Evolutionary conservation across 371 early-diverging fungal genomes (phyloP).

Genomic region (Phascolomyces articulosus): DNA sequence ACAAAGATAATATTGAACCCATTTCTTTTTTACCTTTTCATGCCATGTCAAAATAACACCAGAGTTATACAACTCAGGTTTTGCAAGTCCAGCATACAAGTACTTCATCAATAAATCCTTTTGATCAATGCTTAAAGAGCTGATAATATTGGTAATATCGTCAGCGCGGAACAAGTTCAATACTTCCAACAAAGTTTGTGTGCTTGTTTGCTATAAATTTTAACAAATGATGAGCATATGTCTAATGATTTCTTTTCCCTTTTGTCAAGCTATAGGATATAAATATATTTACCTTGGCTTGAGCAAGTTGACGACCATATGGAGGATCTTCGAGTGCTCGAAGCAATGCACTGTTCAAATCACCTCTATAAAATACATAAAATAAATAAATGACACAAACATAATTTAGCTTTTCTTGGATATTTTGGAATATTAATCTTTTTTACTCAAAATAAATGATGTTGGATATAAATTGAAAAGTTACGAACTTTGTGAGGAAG

Average conservation of each 20-base stretch:
- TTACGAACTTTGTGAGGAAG: constrained; percentile 39
- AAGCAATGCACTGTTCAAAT: constrained; percentile 65
- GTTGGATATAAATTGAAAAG: no score
- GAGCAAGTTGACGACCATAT: constrained; percentile 70
- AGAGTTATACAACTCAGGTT: constrained; percentile 85
- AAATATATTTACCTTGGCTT: constrained; percentile 67
- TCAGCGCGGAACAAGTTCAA: constrained; percentile 68
- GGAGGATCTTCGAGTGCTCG: constrained; percentile 84
- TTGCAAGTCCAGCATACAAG: constrained; percentile 87
- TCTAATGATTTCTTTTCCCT: no score
- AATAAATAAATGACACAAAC: not conserved
- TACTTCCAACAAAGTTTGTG: constrained; percentile 81
- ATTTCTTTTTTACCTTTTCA: no score
- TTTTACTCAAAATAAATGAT: constrained; percentile 2
- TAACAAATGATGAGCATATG: no score
- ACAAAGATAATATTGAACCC: constrained; percentile 3
- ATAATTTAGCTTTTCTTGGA: not conserved
- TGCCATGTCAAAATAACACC: constrained; percentile 88
- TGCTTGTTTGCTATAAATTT: constrained; percentile 60
- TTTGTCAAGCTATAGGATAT: no score
- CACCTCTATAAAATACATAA: constrained; percentile 56
- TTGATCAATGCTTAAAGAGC: constrained; percentile 61
- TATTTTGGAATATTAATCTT: not conserved
- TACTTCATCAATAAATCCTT: constrained; percentile 89
- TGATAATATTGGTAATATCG: constrained; percentile 70